phyloP scores from a whole-genome alignment of 2,329 filamentous ascomycete genomes.

The Colletotrichum liriopes region DNA sequence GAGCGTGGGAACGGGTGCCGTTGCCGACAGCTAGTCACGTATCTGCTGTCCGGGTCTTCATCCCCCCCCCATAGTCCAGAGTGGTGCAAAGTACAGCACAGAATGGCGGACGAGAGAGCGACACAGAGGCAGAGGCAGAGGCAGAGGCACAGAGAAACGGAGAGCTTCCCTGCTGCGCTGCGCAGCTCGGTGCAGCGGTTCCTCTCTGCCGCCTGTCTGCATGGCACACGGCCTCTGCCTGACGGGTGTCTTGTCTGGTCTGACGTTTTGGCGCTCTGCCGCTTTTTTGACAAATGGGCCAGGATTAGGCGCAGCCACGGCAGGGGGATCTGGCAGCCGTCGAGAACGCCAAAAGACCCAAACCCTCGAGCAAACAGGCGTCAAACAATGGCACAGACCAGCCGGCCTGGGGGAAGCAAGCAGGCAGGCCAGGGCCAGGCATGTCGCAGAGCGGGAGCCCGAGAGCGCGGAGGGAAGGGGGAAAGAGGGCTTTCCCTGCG shows the following conservation, averaged over 20 bases:
- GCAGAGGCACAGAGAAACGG: too few relatives aligned
- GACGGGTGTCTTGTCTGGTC: conserved; percentile 20
- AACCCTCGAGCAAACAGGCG: conserved; percentile 29
- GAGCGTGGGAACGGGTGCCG: background rate
- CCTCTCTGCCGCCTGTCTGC: background rate
- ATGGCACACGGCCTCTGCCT: conserved; percentile 9
- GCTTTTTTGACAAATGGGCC: background rate
- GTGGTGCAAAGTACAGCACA: too few relatives aligned
- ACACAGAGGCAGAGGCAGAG: too few relatives aligned
- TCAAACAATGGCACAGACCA: conserved; percentile 36
- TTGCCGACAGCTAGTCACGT: background rate
- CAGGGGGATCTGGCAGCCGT: background rate
- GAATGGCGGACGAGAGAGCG: too few relatives aligned
- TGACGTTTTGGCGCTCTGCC: background rate
- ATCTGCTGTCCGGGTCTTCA: background rate
- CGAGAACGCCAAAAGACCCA: background rate
- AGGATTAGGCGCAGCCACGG: background rate
- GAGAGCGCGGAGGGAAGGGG: background rate
- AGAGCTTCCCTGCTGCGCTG: background rate
- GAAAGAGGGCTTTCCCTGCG: background rate
- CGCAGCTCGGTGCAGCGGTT: conserved; percentile 24
- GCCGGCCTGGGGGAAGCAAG: background rate
- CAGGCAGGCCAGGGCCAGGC: conserved; percentile 14
- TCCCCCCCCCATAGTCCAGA: too few relatives aligned
- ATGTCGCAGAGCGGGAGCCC: conserved; percentile 30